Evolutionary conservation across 441 rosid genomes (phyloP), one percentile per base, ranked within the genome.

Genomic region (Corymbia calophylla): DNA sequence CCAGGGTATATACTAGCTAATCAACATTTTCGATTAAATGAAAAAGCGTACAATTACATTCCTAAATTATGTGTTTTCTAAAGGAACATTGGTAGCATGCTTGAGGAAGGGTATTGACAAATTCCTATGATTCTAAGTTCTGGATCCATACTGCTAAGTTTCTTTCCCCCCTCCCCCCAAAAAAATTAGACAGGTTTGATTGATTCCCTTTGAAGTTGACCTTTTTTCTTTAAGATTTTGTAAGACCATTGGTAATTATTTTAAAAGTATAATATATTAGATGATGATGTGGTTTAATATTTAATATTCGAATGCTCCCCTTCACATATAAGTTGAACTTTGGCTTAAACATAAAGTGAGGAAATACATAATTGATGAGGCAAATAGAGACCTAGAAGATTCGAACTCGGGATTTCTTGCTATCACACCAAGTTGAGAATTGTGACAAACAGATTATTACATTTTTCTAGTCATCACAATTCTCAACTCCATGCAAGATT

Each of bases 311-410:
- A 70, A 35, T 11, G 21, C 13, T 11, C 14, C 27, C 5, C 13
- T 14, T 70, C 49, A 35, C 0, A 14, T 4, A 5, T 1, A 70
- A 27, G 49, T 16, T 4, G 0, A 14, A 35, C 48, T 35, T 70
- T 70, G 29, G 2, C 25, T 1, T 70, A 35, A 23, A 39, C 2
- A 6, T 27, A 66, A 35, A 70, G 47, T 16, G 0, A 10, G 8
- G 0, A 70, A 35, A 70, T 70, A 35, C 35, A 6, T 73, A 21
- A 73, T 73, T 73, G 16, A 39, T 13, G 11, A 3, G 8, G 12
- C 29, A 70, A 19, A 70, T 10, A 70, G 27, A 3, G 16, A 1
- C 2, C 81, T 70, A 70, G 13, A 70, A 35, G 5, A 70, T 68
- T 32, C 32, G 25, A 32, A 0, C 47, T 68, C 2, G 32, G 1